Evolutionary conservation across 257 asterid species (phyloP).

Genomic region (Solanum verrucosum): DNA sequence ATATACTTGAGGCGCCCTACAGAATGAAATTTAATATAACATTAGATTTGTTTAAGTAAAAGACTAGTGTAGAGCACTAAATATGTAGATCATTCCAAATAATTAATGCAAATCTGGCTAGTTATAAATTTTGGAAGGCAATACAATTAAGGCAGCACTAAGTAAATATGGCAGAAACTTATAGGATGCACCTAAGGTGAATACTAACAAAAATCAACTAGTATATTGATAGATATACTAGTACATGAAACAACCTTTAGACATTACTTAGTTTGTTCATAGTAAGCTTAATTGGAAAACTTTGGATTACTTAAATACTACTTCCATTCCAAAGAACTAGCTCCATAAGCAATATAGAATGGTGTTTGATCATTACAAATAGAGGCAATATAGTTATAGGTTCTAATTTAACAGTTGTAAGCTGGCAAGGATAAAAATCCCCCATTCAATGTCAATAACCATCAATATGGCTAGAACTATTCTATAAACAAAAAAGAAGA

Average conservation of each 20-base stretch:
- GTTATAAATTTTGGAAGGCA: neutral
- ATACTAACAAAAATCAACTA: neutral
- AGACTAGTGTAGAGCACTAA: neutral
- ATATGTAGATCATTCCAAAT: neutral
- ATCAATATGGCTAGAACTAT: neutral
- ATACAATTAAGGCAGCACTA: neutral
- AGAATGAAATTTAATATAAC: neutral
- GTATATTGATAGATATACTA: neutral
- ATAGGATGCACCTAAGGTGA: neutral
- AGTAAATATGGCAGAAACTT: neutral
- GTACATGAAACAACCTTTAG: neutral
- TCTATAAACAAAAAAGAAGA: neutral
- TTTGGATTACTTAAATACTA: neutral
- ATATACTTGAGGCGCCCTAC: constrained; percentile 86
- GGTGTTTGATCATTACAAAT: neutral
- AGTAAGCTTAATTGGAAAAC: neutral
- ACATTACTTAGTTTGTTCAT: neutral
- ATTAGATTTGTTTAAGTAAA: neutral
- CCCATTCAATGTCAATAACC: neutral
- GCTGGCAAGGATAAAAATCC: neutral
- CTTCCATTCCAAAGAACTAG: neutral
- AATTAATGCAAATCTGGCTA: neutral
- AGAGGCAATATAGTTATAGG: neutral
- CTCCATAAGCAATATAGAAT: neutral
- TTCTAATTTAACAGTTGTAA: neutral